phyloP scores from a whole-genome alignment of 2,329 filamentous ascomycete species.

The Cercospora sp. region DNA sequence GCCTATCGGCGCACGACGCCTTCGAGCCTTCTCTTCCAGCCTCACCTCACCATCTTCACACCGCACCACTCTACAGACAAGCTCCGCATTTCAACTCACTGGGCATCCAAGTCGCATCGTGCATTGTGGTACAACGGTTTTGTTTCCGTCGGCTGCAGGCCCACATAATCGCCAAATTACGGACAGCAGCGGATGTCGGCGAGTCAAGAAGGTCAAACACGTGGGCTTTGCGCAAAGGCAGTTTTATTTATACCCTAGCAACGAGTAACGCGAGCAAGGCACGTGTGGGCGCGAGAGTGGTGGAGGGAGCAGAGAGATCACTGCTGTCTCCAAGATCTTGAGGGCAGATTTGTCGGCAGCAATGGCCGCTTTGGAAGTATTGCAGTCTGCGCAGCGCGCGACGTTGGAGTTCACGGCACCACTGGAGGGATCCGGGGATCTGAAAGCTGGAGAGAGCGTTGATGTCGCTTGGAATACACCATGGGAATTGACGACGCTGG shows the following conservation, averaged over 20 bases:
- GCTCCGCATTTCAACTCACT: neutral
- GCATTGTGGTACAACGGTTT: neutral
- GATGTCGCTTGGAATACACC: constrained; percentile 25
- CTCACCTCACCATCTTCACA: neutral
- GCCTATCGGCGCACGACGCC: neutral
- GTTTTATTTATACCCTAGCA: neutral
- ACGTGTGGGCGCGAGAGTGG: neutral
- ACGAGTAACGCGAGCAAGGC: neutral
- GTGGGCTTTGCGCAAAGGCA: neutral
- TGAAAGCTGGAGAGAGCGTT: constrained; percentile 7
- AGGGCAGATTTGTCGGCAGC: neutral
- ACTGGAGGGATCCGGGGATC: neutral
- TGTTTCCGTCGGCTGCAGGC: neutral
- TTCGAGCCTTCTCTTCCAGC: neutral
- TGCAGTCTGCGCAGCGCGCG: constrained; percentile 15
- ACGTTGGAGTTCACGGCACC: constrained; percentile 16
- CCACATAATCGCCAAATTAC: neutral
- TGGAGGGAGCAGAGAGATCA: neutral
- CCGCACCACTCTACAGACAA: neutral
- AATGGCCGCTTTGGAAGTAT: constrained; percentile 18
- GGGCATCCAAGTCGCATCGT: neutral
- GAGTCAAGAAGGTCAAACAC: neutral
- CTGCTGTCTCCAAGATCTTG: neutral
- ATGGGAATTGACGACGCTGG: constrained; percentile 21
- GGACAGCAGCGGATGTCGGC: neutral